phyloP scores from a whole-genome alignment of 768 basidiomycete species.

The Wakefieldia striispora region DNA sequence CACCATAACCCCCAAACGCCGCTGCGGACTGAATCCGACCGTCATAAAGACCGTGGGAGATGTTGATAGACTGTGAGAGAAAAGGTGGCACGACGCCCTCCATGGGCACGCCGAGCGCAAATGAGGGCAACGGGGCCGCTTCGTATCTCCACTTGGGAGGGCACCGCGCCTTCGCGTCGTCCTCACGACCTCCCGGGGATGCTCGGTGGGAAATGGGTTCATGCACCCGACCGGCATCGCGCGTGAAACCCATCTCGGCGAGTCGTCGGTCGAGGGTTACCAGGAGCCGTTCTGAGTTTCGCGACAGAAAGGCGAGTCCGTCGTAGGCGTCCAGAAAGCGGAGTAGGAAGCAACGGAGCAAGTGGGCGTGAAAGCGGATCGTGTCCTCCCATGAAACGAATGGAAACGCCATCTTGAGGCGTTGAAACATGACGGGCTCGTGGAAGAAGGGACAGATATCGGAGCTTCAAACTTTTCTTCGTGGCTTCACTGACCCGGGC shows the following conservation, averaged over 20 bases:
- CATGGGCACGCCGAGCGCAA: background rate
- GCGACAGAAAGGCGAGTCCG: slow-evolving; percentile 1
- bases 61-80: background rate
- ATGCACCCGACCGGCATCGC: background rate
- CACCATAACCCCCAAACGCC: background rate
- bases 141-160: slow-evolving; percentile 14
- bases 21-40: background rate
- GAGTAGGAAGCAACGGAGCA: slow-evolving; percentile 15
- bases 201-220: background rate
- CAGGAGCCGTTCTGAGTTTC: background rate
- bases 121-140: background rate
- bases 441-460: background rate
- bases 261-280: background rate
- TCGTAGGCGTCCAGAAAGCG: background rate
- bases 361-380: slow-evolving; percentile 6
- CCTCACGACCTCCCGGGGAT: background rate
- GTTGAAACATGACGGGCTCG: background rate
- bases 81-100: background rate
- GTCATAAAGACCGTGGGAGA: slow-evolving; percentile 1
- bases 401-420: background rate
- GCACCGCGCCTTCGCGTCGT: background rate
- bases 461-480: slow-evolving; percentile 10
- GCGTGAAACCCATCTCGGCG: background rate
- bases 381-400: slow-evolving; percentile 15
- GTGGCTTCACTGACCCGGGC: background rate